A percentile compares a stretch with the other conserved stretches of the same genome.
Evolutionary conservation across 2,329 filamentous ascomycete genomes (phyloP).

Genomic region (Emmonsiellopsis sp.): DNA sequence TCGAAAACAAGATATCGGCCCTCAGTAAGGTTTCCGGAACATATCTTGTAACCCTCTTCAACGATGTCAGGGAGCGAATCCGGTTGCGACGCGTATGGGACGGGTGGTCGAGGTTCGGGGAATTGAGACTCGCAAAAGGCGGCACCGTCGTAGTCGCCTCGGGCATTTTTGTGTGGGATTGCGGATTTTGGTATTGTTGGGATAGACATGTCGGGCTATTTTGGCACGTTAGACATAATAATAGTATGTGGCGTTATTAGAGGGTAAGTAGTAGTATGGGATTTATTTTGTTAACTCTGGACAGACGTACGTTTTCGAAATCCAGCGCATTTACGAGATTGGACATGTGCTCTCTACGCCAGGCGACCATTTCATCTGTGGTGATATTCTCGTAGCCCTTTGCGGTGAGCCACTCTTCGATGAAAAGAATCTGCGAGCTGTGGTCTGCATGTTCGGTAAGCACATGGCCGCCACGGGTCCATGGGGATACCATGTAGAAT

Average conservation of each 20-base stretch:
- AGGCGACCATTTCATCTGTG: constrained; percentile 36
- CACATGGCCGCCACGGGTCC: constrained; percentile 45
- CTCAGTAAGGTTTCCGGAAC: constrained; percentile 45
- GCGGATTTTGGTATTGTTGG: constrained; percentile 37
- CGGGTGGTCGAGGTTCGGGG: constrained; percentile 29
- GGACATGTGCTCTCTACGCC: constrained; percentile 40
- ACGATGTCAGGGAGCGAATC: constrained; percentile 26
- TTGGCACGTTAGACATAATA: background rate
- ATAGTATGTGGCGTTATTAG: constrained; percentile 3
- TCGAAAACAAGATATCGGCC: constrained; percentile 44
- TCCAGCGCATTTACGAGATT: constrained; percentile 41
- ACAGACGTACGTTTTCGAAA: constrained; percentile 25
- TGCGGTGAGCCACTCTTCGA: constrained; percentile 42
- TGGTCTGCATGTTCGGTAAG: constrained; percentile 48
- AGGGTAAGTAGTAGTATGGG: background rate
- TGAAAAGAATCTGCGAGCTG: constrained; percentile 46
- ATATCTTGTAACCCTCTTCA: constrained; percentile 47
- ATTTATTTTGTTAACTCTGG: background rate
- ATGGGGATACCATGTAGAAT: constrained; percentile 48
- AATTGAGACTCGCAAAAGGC: constrained; percentile 36
- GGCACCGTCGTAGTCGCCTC: constrained; percentile 38
- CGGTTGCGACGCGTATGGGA: constrained; percentile 39
- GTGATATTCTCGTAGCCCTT: constrained; percentile 32
- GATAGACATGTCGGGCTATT: constrained; percentile 39
- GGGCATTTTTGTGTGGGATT: constrained; percentile 32